Evolutionary conservation across 2,329 filamentous ascomycete species (phyloP).

Genomic region (Exophiala oligosperma): DNA sequence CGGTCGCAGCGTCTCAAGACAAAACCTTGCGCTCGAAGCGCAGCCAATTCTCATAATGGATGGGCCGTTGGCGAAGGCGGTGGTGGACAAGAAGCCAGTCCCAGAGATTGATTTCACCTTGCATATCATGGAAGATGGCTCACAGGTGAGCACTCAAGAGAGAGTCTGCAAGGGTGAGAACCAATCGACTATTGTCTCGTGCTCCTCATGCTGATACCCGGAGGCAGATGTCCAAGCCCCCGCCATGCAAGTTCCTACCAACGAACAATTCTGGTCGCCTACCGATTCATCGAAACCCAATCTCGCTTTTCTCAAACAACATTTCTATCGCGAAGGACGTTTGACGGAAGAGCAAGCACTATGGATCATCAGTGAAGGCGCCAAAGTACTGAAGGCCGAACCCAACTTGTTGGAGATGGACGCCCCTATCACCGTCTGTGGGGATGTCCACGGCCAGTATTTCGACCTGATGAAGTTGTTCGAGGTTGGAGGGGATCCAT

Average conservation of each 20-base stretch:
- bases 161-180: conserved; percentile 93
- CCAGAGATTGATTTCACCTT: conserved; percentile 99
- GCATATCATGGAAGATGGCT: conserved; percentile 97
- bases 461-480: conserved; percentile 99
- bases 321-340: conserved; percentile 96
- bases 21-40: conserved; percentile 24
- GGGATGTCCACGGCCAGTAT: conserved; percentile 98
- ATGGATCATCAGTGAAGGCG: conserved; percentile 88
- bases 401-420: conserved; percentile 99
- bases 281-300: conserved; percentile 85
- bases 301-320: conserved; percentile 92
- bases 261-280: conserved; percentile 92
- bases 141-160: conserved; percentile 91
- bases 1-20: neutral
- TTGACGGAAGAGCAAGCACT: conserved; percentile 96
- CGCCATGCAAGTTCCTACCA: conserved; percentile 85
- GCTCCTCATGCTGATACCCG: conserved; percentile 5
- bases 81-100: conserved; percentile 90
- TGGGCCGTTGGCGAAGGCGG: conserved; percentile 72
- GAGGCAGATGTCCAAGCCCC: conserved; percentile 89
- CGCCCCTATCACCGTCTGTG: conserved; percentile 96
- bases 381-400: conserved; percentile 82
- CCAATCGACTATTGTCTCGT: neutral
- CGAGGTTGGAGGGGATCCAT: conserved; percentile 93
- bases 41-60: conserved; percentile 38